Evolutionary conservation across 1,284 basidiomycete species (phyloP).

Genomic region (Sanghuangporus baumii): DNA sequence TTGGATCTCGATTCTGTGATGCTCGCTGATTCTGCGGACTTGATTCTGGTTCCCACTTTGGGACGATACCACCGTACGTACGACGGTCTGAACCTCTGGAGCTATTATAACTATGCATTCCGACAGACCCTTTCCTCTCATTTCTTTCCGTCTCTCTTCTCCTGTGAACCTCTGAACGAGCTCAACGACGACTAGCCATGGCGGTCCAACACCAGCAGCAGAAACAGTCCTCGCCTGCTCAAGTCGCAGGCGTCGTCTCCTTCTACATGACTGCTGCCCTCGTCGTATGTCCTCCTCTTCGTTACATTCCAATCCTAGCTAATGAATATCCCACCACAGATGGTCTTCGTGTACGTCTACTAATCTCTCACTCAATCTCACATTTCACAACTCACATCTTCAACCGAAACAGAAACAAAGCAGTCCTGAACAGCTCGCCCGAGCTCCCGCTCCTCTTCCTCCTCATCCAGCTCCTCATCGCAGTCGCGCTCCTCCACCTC

Average conservation of each 20-base stretch:
- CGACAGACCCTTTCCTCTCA: not conserved
- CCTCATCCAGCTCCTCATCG: conserved; percentile 60
- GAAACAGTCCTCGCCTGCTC: conserved; percentile 30
- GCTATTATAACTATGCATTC: not conserved
- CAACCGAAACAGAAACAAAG: conserved; percentile 51
- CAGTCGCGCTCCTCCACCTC: conserved; percentile 57
- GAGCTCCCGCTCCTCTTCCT: conserved; percentile 67
- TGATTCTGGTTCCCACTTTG: not conserved
- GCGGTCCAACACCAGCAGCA: conserved; percentile 20
- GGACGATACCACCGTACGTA: not conserved
- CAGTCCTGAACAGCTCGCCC: conserved; percentile 62
- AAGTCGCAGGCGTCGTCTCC: conserved; percentile 64
- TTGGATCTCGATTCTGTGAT: not conserved
- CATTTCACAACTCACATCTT: not conserved
- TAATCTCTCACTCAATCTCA: not conserved
- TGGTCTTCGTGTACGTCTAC: conserved; percentile 25
- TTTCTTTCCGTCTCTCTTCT: not conserved
- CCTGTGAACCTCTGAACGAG: not conserved
- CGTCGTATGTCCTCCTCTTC: conserved; percentile 42
- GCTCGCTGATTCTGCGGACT: not conserved
- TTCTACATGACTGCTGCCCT: conserved; percentile 76
- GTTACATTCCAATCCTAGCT: conserved; percentile 2
- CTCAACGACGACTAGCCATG: conserved; percentile 21
- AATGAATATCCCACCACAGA: conserved; percentile 13
- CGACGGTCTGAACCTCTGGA: not conserved